These are phyloP conservation scores for Fusarium hostae DNA, from an alignment of 2,329 filamentous ascomycete species.

Conservation along the genomic window DNA sequence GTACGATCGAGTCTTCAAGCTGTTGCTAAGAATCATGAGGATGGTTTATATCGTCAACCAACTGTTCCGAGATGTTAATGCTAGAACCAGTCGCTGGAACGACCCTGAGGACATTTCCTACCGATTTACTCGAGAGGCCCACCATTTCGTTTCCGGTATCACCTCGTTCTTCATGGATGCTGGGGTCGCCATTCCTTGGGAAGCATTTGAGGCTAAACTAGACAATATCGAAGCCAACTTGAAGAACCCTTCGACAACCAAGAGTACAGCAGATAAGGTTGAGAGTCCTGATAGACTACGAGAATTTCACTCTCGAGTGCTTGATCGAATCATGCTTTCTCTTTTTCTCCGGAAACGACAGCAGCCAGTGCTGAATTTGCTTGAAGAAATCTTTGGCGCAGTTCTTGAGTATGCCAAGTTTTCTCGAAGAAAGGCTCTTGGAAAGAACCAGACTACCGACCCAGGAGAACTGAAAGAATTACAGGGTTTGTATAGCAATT, in stretches of 20 bases:
- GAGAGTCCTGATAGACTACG: slow-evolving; percentile 73
- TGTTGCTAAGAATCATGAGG: slow-evolving; percentile 79
- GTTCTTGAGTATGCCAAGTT: slow-evolving; percentile 77
- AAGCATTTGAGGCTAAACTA: slow-evolving; percentile 73
- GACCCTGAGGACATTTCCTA: slow-evolving; percentile 55
- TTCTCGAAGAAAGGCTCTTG: slow-evolving; percentile 54
- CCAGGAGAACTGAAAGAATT: slow-evolving; percentile 34
- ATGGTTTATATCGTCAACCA: slow-evolving; percentile 80
- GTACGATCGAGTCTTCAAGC: slow-evolving; percentile 87
- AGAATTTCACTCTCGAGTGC: slow-evolving; percentile 75
- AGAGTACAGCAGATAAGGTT: slow-evolving; percentile 42
- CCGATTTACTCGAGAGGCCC: slow-evolving; percentile 79
- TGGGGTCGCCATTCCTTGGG: slow-evolving; percentile 80
- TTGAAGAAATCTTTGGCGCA: slow-evolving; percentile 80
- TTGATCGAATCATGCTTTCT: slow-evolving; percentile 80
- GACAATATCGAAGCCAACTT: slow-evolving; percentile 70
- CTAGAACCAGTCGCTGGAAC: slow-evolving; percentile 49
- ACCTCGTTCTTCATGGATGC: slow-evolving; percentile 83
- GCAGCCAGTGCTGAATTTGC: slow-evolving; percentile 74
- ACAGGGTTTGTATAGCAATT: slow-evolving; percentile 67
- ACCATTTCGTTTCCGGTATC: slow-evolving; percentile 80
- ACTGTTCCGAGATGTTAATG: slow-evolving; percentile 68
- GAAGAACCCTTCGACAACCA: slow-evolving; percentile 53
- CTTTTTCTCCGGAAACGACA: slow-evolving; percentile 81
- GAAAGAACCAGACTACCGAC: slow-evolving; percentile 33